A percentile compares a stretch with the other conserved stretches of the same genome.
Conservation (phyloP, 2,329 filamentous ascomycete species). For the Verticillium tricorpus region DNA sequence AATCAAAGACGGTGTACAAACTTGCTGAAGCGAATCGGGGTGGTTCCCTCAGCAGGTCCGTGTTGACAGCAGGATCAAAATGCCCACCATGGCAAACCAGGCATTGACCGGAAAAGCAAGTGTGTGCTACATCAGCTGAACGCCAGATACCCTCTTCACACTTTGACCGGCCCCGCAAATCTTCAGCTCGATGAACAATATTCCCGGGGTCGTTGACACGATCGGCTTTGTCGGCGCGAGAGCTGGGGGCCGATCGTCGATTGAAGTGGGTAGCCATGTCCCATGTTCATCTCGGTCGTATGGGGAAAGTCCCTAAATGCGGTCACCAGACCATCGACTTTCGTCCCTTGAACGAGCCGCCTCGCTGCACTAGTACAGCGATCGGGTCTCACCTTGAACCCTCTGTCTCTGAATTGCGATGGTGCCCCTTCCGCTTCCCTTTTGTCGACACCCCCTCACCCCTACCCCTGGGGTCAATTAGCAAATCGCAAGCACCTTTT, state of each 20-base stretch:
- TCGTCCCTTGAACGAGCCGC: background rate
- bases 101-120: background rate
- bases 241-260: background rate
- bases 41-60: background rate
- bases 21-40: background rate
- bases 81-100: background rate
- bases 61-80: background rate
- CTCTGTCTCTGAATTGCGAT: background rate
- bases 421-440: background rate
- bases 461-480: background rate
- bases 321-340: background rate
- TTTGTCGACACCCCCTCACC: background rate
- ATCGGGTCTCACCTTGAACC: background rate
- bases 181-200: background rate
- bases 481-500: background rate
- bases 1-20: background rate
- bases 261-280: background rate
- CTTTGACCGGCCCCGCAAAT: background rate
- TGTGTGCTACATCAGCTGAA: background rate
- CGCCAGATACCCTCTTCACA: background rate
- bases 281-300: conserved; percentile 1
- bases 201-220: background rate
- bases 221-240: background rate
- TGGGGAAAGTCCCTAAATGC: background rate
- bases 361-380: background rate